Conservation (phyloP, 1,284 basidiomycete species). For the Irpex sp. region DNA sequence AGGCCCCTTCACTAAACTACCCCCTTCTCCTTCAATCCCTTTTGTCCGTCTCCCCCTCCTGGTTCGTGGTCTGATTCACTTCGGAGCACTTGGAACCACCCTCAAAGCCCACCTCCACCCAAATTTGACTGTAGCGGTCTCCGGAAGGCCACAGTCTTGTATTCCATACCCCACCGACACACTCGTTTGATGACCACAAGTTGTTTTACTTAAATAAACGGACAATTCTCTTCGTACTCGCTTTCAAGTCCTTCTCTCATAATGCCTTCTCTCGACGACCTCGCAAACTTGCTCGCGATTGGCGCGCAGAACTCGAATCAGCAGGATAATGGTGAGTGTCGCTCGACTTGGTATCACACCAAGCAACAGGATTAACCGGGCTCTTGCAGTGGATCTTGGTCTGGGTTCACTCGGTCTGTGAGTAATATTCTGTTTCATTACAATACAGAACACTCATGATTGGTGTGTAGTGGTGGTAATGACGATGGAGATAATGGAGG, state of each 20-base stretch:
- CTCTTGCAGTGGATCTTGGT: background rate
- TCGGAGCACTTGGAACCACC: too few relatives aligned
- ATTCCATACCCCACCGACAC: constrained; percentile 4
- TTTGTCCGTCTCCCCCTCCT: constrained; percentile 13
- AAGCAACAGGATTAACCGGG: background rate
- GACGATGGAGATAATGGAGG: background rate
- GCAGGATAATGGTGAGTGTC: background rate
- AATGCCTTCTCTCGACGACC: background rate
- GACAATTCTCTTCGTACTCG: background rate
- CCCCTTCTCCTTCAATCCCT: constrained; percentile 12
- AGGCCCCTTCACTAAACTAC: constrained; percentile 7
- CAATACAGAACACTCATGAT: background rate
- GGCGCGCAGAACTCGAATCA: background rate
- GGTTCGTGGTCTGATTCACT: background rate
- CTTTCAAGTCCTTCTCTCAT: background rate
- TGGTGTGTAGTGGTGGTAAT: background rate
- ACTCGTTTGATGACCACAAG: constrained; percentile 1
- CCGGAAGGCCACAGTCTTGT: constrained; percentile 10
- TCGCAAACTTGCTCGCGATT: background rate
- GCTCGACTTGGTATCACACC: background rate
- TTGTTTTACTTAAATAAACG: background rate
- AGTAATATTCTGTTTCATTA: background rate
- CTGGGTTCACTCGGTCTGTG: background rate
- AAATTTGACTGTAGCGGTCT: background rate
- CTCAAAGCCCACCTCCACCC: background rate